A percentile compares a stretch with the other conserved stretches of the same genome.
Evolutionary conservation across 495 filamentous ascomycete species (phyloP).

Genomic region (Cercophora newfieldiana): DNA sequence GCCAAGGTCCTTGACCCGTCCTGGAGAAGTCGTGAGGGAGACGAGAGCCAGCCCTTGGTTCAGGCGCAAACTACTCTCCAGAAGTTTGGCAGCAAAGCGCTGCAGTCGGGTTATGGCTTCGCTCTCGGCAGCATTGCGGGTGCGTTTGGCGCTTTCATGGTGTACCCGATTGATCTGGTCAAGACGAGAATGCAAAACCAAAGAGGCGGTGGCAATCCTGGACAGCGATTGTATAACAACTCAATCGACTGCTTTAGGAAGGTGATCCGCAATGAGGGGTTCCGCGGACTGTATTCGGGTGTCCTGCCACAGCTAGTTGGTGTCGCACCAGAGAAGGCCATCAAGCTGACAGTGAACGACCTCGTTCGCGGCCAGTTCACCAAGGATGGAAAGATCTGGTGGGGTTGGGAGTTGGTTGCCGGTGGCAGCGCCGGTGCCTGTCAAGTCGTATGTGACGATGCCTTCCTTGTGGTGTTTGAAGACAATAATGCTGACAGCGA

Average conservation of each 20-base stretch:
- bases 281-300: conserved; percentile 87
- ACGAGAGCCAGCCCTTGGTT: conserved; percentile 44
- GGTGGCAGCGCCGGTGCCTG: conserved; percentile 90
- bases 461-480: background rate
- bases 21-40: conserved; percentile 66
- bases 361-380: conserved; percentile 75
- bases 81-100: conserved; percentile 57
- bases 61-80: conserved; percentile 41
- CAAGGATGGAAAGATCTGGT: conserved; percentile 73
- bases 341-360: conserved; percentile 98
- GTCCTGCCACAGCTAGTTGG: conserved; percentile 93
- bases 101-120: conserved; percentile 88
- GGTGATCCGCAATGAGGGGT: conserved; percentile 89
- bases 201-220: conserved; percentile 70
- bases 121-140: conserved; percentile 84
- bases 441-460: conserved; percentile 77
- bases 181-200: conserved; percentile 99
- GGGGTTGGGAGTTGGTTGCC: conserved; percentile 73
- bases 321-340: conserved; percentile 97
- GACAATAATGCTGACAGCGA: conserved; percentile 6
- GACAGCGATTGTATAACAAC: conserved; percentile 92
- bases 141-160: conserved; percentile 97
- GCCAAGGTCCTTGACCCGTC: conserved; percentile 91
- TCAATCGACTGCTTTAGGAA: conserved; percentile 90
- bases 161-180: conserved; percentile 97